These are phyloP conservation scores for Penicillium paradoxum DNA, from an alignment of 495 filamentous ascomycete genomes.

Conservation along the genomic window DNA sequence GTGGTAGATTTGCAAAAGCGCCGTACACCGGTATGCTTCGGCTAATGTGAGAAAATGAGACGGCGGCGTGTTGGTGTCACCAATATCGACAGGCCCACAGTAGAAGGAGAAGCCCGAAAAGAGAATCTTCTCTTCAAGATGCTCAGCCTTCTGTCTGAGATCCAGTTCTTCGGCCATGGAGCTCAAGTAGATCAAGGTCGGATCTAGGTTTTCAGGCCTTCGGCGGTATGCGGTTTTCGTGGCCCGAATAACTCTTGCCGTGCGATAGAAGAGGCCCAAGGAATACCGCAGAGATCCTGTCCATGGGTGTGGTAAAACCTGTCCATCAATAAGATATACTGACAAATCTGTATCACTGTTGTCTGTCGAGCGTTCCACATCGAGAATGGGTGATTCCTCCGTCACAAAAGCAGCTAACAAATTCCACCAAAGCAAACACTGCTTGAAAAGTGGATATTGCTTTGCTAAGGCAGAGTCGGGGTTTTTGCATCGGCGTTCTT, in stretches of 20 bases:
- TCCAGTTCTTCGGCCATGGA: conserved; percentile 20
- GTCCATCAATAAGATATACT: conserved; percentile 22
- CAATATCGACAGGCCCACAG: conserved; percentile 22
- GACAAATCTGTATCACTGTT: conserved; percentile 15
- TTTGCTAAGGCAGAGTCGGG: conserved; percentile 20
- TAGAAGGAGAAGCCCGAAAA: conserved; percentile 22
- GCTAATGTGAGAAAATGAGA: conserved; percentile 24
- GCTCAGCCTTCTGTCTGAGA: conserved; percentile 15
- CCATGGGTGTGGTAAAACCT: conserved; percentile 22
- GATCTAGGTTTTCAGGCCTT: conserved; percentile 7
- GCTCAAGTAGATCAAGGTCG: conserved; percentile 15
- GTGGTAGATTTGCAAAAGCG: conserved; percentile 24
- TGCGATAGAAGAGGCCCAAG: conserved; percentile 19
- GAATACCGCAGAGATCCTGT: conserved; percentile 21
- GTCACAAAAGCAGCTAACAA: conserved; percentile 23
- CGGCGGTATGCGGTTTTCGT: conserved; percentile 14
- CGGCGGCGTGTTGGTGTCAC: conserved; percentile 23
- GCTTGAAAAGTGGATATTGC: conserved; percentile 23
- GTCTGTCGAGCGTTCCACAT: conserved; percentile 15
- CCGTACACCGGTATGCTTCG: conserved; percentile 23
- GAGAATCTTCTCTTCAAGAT: conserved; percentile 19
- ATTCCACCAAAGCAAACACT: conserved; percentile 25
- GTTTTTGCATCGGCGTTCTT: conserved; percentile 15
- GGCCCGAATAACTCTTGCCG: conserved; percentile 18
- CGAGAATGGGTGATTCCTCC: conserved; percentile 19